phyloP scores from a whole-genome alignment of 192 early-diverging fungal species.

The Ambispora gerdemannii region DNA sequence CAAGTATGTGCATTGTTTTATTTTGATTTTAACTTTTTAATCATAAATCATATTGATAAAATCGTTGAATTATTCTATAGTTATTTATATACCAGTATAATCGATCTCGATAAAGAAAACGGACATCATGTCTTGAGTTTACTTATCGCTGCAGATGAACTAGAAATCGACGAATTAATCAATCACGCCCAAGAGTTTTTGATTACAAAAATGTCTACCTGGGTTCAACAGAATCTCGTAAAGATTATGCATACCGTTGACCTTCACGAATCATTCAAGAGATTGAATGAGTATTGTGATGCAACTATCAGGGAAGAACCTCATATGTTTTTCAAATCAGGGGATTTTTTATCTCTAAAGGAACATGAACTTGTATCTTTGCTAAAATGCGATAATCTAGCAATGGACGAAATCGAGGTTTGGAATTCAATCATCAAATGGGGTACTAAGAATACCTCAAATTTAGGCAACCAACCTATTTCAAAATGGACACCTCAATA shows the following conservation, averaged over 20 bases:
- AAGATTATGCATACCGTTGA: neutral
- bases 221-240: neutral
- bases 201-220: neutral
- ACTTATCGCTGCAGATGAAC: conserved; percentile 5
- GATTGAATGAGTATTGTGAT: neutral
- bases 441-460: neutral
- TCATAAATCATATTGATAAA: neutral
- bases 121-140: neutral
- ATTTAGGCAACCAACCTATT: neutral
- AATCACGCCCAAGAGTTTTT: conserved; percentile 7
- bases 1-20: neutral
- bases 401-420: conserved; percentile 13
- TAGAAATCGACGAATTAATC: neutral
- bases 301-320: neutral
- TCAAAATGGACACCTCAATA: neutral
- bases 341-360: neutral
- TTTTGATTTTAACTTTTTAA: neutral
- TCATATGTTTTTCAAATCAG: neutral
- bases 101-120: neutral
- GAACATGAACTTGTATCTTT: conserved; percentile 1
- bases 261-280: neutral
- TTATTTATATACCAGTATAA: conserved; percentile 12
- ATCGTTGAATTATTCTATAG: neutral
- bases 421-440: conserved; percentile 26
- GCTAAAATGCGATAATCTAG: conserved; percentile 11